Evolutionary conservation across 2,329 filamentous ascomycete species (phyloP), one percentile per base, ranked within the genome.

Genomic region (Alternaria viburni): DNA sequence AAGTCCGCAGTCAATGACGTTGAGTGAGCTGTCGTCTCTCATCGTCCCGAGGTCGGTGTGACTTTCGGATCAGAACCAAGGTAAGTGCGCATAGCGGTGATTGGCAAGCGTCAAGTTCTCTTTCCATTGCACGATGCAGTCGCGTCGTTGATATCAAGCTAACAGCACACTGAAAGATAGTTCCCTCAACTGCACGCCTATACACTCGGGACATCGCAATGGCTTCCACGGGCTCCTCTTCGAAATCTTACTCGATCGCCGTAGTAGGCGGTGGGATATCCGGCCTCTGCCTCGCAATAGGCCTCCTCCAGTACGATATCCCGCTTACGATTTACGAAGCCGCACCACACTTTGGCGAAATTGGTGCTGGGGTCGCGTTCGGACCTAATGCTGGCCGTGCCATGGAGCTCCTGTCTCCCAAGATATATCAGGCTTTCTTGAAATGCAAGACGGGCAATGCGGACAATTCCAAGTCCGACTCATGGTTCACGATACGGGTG

Each of bases 251-350:
- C 74, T 80, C 79, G 57, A 77, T 88, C 62, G 87, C 87, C 67
- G 86, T 90, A 44, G 78, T 89, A 15, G 87, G 87, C 62, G 87
- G 86, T 45, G 87, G 87, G 32, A 88, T 89, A 62, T 84, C 83
- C 25, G 88, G 88, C 25, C 80, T 89, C 17, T 79, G 79, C 9
- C 82, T 89, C 9, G 86, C 85, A 23, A 82, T 86, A 50, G 85
- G 82, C 7, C 83, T 89, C 26, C 76, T 83, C 59, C 75, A 82
- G 59, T 80, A 83, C 61, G 72, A 80, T 41, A 69, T 88, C 36
- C 75, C 79, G 3, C 78, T 86, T 41, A 81, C 81, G 23, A 82
- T 90, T 64, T 90, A 88, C 69, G 88, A 90, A 75, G 81, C 85
- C 11, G 86, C 86, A 0, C 58, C 79, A 0, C 77, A 78, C 12